Base-by-base conservation (phyloP, 139 green algal species). In the Chlamydomonas incerta region DNA sequence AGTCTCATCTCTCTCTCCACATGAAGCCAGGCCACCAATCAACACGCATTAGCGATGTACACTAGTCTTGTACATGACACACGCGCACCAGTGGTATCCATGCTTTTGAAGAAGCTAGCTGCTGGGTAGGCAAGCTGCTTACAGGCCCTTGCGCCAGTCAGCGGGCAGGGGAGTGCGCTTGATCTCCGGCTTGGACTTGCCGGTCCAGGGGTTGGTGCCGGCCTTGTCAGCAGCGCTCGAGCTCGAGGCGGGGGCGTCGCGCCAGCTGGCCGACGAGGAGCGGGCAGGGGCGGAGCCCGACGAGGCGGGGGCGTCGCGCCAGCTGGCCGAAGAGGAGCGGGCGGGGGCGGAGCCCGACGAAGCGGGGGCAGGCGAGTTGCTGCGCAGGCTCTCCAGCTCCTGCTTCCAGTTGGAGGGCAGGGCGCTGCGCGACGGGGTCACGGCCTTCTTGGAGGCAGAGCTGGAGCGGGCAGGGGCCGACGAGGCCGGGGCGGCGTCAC, bases 361-460 rank as follows among this genome's bases (percentile, higher is more conserved):
- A n/a, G n/a, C n/a, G n/a, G n/a, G n/a, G n/a, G n/a, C 6, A 15
- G 69, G 17, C 14, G 74, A 72, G 62, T 11, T 31, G 62, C 62
- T 68, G 63, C 76, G 76, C 68, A 87, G 52, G 66, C 47, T 69
- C 66, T 85, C 65, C 26, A 85, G 79, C 65, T 85, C 66, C 65
- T 85, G 65, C 65, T 75, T 74, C 79, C 79, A 85, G 79, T 85
- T 85, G 79, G 79, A 33, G 26, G 79, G 79, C 66, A 85, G 79
- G 79, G 79, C 34, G 33, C 46, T 67, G 47, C 79, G 65, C 10
- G 46, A 35, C 8, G 79, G 65, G 79, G 66, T 66, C 47, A 57
- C 66, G 47, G 66, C 47, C 65, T 74, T 74, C 66, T 75, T 75
- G 37, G 60, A 41, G 75, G 60, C 70, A 28, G 47, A 65, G 47